Conservation (phyloP, 176 grass and related monocot species). For the Aegilops sharonensis region DNA sequence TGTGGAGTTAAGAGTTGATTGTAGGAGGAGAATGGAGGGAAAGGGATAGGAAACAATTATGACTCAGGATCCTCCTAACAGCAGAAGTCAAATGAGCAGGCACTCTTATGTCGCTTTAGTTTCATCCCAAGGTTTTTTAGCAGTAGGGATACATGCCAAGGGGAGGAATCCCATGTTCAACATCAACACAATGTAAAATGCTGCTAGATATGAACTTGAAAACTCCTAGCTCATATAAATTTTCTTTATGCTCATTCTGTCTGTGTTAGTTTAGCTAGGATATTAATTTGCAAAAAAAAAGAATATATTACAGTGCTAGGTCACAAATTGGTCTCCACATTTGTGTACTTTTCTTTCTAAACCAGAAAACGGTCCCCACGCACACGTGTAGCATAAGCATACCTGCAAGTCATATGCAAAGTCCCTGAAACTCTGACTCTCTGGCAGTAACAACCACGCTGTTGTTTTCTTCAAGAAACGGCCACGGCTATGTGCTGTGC, state of each 20-base stretch:
- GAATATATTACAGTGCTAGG: neutral
- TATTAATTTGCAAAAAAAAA: neutral
- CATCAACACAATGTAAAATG: neutral
- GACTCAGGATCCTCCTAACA: neutral
- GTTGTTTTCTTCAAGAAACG: constrained; percentile 35
- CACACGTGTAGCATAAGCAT: neutral
- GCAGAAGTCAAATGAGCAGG: constrained; percentile 42
- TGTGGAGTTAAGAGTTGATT: neutral
- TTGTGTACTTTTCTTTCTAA: neutral
- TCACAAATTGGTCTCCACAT: neutral
- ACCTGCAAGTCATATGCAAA: constrained; percentile 5
- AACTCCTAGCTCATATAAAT: neutral
- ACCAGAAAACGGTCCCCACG: neutral
- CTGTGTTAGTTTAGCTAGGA: neutral
- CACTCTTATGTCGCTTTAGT: constrained; percentile 26
- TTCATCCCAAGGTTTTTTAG: neutral
- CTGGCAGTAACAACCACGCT: neutral
- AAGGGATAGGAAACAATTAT: constrained; percentile 21
- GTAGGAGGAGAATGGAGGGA: neutral
- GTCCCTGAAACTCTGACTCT: neutral
- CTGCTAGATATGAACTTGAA: neutral
- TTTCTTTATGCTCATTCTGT: neutral
- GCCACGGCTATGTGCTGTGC: constrained; percentile 21
- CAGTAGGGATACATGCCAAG: neutral
- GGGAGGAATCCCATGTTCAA: neutral